Base-by-base conservation (phyloP, 306 rosid species). In the Corylus americana region DNA sequence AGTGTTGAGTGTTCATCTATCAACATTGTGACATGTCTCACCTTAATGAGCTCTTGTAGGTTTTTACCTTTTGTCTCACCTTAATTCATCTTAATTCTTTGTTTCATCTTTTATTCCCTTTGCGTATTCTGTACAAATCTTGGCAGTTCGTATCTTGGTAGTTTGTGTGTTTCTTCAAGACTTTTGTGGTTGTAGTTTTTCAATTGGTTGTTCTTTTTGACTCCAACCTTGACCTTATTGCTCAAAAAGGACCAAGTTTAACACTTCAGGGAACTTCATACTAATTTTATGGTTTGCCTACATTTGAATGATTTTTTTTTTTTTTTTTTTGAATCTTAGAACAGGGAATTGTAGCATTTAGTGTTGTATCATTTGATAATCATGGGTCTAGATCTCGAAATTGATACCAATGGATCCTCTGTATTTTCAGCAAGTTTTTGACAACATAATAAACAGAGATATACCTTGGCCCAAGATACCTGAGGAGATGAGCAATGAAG, bases 381-480 rank as follows among this genome's bases (percentile, higher is more conserved):
- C 51, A 76, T 53, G 62, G 77, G 72, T 70, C 55, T 13, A 63
- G 31, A 25, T 44, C 74, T 79, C 55, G 67, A 79, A 20, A 79
- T 49, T 70, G 18, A 54, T 77, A 71, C 79, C 74, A 74, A 71
- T 53, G 29, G 58, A n/a, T 83, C 71, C 73, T 81, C 66, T 87
- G 70, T 74, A 50, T 74, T 78, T 91, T 89, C 98, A 96, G 98
- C 73, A 86, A 90, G 90, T 96, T 77, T 96, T 96, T 83, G 90
- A 96, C 82, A 96, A 90, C 77, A 96, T 93, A 82, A 91, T 96
- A 82, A 96, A 96, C 80, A 96, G 97, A 86, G 98, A 93, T 85
- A 89, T 96, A 85, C 97, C 86, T 63, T 96, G 98, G 99, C 99
- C 99, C 44, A 90, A 73, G 66, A 27, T 81, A 67, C 98, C 99